Base-by-base conservation (phyloP, 768 basidiomycete species). In the Suillus brevipes region DNA sequence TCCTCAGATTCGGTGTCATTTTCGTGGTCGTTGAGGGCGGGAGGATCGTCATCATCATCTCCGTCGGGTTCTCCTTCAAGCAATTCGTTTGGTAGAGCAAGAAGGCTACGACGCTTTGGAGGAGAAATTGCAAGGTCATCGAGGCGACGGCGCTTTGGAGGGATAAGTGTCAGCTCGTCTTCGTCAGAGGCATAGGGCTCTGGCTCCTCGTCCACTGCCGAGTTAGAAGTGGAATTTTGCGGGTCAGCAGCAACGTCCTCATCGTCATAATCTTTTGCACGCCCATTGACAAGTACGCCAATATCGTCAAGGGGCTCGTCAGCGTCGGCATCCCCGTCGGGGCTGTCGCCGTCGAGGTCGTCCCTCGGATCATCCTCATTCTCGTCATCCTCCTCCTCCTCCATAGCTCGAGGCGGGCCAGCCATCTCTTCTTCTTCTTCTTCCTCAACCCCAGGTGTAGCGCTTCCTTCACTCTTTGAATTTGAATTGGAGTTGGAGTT, bases 381-480 rank as follows among this genome's bases (percentile, higher is more conserved):
- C 71, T 55, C 66, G 47, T 69, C 72, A 49, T 79, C 85, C 57
- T 88, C 87, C 62, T 90, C 88, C 68, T 89, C 87, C 65, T 89
- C 86, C 84, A 85, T 85, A 40, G 84, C 82, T 62, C 79, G 75
- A 4, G 85, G 84, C 10, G 82, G 81, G 18, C 80, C 78, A 3
- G 80, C 73, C 63, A 78, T 75, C 58, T 83, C 81, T 59, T 81
- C 77, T 49, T 81, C 80, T 49, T 81, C 82, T 63, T 75, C 75
- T 62, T 78, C 75, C 67, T 81, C 74, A 43, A 71, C 64, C 64
- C 80, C 78, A 0, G 74, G 74, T 6, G 75, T 67, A 18, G 63
- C 60, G 66, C 82, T 81, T 60, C 85, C 84, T 59, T 83, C 85
- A 64, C 84, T 82, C 64, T 84, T 83, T 61, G 78, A 76, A 43